Evolutionary conservation across 306 rosid species (phyloP), one percentile per base, ranked within the genome.

Genomic region (Urtica urens): DNA sequence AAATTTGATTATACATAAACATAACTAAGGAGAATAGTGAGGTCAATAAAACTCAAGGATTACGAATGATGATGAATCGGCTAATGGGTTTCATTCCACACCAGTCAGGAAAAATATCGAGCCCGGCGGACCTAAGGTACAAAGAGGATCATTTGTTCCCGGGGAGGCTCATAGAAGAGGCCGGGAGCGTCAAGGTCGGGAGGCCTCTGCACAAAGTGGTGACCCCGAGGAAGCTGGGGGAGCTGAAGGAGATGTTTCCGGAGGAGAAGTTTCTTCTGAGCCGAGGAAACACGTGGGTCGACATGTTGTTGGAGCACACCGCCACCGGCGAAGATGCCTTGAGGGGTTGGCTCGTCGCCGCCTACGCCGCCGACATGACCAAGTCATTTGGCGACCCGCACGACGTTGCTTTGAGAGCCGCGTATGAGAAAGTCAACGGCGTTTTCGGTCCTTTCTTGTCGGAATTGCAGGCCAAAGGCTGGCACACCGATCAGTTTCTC

Each of bases 321-420:
- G 95, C 97, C 23, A 74, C 64, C 4, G 97, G 90, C 11, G 95
- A 88, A 71, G 95, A 88, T 59, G 97, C 93, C 48, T 53, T 88
- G 63, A 76, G 93, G 62, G 97, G 97, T 45, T 88, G 93, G 95
- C 78, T 88, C 42, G 95, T 88, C 44, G 95, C 97, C 58, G 84
- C 90, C 38, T 83, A 76, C 61, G 75, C 95, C 25, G 62, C 70
- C 35, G 63, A 68, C 29, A 55, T 39, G 41, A 56, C 57, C 49
- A 77, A 40, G 55, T 65, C 72, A 43, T 68, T 72, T 55, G 63
- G 21, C 28, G 78, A 70, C 58, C 71, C 75, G 19, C 56, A 68
- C 24, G 54, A 49, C 22, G 46, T 40, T 38, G 68, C 61, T 29
- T 41, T 88, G 52, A 59, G 59, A 19, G 90, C 78, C 12, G 93